phyloP scores from a whole-genome alignment of 345 rosid genomes.

The Populus nigra region DNA sequence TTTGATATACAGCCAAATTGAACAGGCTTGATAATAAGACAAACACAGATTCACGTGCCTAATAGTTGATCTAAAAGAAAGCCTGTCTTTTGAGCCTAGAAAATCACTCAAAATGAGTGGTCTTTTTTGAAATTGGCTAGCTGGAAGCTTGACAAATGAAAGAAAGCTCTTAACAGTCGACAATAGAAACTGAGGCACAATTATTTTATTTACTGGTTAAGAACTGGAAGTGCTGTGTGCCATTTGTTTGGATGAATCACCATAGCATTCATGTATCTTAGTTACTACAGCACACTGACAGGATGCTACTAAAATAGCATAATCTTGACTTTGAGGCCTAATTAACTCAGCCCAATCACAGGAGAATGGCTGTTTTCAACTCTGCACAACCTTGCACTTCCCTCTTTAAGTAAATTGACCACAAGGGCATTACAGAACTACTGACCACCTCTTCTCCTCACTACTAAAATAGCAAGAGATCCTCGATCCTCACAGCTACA shows the following conservation, averaged over 20 bases:
- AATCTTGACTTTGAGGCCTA: background rate
- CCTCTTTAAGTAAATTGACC: background rate
- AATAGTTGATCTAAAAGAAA: background rate
- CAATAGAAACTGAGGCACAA: background rate
- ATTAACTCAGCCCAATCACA: constrained; percentile 9
- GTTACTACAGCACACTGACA: background rate
- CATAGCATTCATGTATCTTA: background rate
- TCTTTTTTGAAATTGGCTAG: background rate
- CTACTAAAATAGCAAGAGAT: background rate
- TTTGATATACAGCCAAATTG: background rate
- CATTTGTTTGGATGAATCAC: background rate
- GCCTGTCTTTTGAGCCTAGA: too few species aligned
- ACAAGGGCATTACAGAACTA: background rate
- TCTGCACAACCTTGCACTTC: background rate
- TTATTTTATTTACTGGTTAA: background rate
- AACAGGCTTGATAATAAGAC: background rate
- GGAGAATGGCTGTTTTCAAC: background rate
- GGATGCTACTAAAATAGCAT: background rate
- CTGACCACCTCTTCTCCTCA: background rate
- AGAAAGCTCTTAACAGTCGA: background rate
- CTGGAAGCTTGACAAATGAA: background rate
- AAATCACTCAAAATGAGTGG: background rate
- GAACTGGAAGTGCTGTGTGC: background rate
- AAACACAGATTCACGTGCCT: background rate
- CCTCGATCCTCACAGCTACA: background rate